These are phyloP conservation scores for Rhizophagus clarus DNA, from an alignment of 192 early-diverging fungal genomes.

Conservation along the genomic window DNA sequence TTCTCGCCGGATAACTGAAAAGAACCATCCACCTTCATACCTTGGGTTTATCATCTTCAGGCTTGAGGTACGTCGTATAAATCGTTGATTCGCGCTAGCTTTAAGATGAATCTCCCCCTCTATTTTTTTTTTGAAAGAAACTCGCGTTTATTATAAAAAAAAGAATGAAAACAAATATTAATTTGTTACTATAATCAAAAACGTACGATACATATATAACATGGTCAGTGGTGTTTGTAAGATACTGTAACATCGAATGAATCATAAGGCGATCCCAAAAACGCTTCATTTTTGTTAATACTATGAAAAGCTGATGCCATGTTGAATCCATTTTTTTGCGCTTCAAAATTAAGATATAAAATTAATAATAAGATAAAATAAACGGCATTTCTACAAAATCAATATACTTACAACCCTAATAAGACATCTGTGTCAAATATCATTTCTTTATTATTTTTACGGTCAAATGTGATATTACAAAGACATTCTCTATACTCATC, in stretches of 20 bases:
- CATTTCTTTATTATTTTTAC: not conserved
- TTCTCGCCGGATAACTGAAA: not conserved
- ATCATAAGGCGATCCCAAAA: constrained; percentile 22
- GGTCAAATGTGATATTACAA: not conserved
- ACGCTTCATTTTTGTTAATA: constrained; percentile 7
- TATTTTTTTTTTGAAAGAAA: constrained; percentile 2
- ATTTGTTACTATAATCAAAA: not conserved
- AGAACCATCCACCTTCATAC: not conserved
- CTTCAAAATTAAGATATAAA: not conserved
- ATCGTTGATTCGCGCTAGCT: constrained; percentile 2
- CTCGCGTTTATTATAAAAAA: not conserved
- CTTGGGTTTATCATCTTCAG: constrained; percentile 22
- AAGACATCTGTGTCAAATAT: not conserved
- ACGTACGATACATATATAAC: constrained; percentile 3
- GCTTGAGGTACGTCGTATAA: constrained; percentile 3
- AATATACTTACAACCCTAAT: constrained; percentile 1
- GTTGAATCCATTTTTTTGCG: constrained; percentile 11
- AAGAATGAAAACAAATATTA: not conserved
- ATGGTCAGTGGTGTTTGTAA: constrained; percentile 5
- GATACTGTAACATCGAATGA: constrained; percentile 21
- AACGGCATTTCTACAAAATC: not conserved
- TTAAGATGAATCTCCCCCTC: constrained; percentile 2
- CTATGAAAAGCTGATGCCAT: constrained; percentile 15
- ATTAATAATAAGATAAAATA: not conserved
- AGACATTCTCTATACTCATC: not conserved